These are phyloP conservation scores for Trapa incisa DNA, from an alignment of 345 rosid genomes.

Conservation along the genomic window DNA sequence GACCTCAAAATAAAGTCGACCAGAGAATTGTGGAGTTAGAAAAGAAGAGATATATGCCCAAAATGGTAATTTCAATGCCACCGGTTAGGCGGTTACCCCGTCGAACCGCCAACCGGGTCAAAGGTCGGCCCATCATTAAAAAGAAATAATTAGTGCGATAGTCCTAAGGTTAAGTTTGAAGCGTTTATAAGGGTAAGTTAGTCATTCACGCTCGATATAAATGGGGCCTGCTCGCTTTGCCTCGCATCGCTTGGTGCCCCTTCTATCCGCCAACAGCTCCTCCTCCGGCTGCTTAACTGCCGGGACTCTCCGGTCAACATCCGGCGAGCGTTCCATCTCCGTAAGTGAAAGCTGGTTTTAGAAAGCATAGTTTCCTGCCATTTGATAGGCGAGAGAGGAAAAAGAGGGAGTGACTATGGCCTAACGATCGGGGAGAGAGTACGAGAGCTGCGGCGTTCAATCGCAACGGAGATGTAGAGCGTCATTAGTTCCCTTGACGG, in stretches of 20 bases:
- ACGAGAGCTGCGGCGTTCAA: neutral
- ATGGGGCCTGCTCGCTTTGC: slow-evolving; percentile 13
- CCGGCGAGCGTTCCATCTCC: slow-evolving; percentile 4
- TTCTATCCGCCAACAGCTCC: neutral
- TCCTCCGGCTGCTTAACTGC: slow-evolving; percentile 9
- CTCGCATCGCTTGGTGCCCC: slow-evolving; percentile 13
- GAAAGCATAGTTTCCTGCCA: neutral
- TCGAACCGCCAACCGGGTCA: neutral
- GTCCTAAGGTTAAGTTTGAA: neutral
- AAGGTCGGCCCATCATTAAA: neutral
- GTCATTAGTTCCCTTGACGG: neutral
- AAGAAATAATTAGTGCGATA: no score
- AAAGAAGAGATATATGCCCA: neutral
- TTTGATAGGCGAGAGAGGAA: neutral
- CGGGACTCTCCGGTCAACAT: slow-evolving; percentile 5
- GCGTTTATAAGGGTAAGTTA: slow-evolving; percentile 16
- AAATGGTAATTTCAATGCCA: neutral
- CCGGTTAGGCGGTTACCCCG: no score
- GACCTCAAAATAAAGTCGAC: neutral
- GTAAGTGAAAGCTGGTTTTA: neutral
- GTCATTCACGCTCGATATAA: slow-evolving; percentile 12
- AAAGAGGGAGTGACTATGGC: neutral
- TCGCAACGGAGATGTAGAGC: slow-evolving; percentile 7
- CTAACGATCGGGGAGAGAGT: neutral
- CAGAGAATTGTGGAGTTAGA: neutral